Conservation (phyloP, 352 stramenopile species). For the Hyaloperonospora arabidopsidis region DNA sequence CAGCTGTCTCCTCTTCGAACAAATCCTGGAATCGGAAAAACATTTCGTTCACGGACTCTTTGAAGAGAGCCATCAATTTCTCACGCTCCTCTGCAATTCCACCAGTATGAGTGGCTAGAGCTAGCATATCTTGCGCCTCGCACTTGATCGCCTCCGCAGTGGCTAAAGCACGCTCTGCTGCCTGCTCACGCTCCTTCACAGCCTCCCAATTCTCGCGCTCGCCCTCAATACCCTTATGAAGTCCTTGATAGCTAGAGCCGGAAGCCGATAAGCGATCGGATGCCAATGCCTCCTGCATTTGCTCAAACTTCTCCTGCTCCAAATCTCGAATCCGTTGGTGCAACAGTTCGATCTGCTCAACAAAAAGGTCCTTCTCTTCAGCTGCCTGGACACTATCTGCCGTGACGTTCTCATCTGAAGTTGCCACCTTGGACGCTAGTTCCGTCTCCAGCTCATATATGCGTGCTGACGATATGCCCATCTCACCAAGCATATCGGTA, state of each 20-base stretch:
- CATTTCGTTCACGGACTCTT: conserved; percentile 73
- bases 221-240: conserved; percentile 6
- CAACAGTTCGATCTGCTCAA: conserved; percentile 45
- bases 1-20: conserved; percentile 53
- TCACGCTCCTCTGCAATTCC: conserved; percentile 25
- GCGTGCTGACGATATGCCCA: conserved; percentile 25
- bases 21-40: conserved; percentile 78
- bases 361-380: conserved; percentile 52
- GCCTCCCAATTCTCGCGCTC: conserved; percentile 23
- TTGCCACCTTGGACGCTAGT: conserved; percentile 12
- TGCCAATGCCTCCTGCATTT: conserved; percentile 34
- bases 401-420: conserved; percentile 3
- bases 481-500: conserved; percentile 16
- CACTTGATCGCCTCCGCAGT: conserved; percentile 47
- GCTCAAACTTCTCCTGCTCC: conserved; percentile 43
- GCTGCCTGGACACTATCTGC: conserved; percentile 22
- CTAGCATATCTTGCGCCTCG: conserved; percentile 48
- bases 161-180: conserved; percentile 38
- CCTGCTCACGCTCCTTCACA: conserved; percentile 32
- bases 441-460: conserved; percentile 32
- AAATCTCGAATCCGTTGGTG: conserved; percentile 48
- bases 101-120: conserved; percentile 16
- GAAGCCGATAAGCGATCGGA: conserved; percentile 25
- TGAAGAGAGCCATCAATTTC: conserved; percentile 49
- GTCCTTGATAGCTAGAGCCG: conserved; percentile 15